These are phyloP conservation scores for Alternaria burnsii DNA, from an alignment of 2,329 filamentous ascomycete genomes.

Conservation along the genomic window DNA sequence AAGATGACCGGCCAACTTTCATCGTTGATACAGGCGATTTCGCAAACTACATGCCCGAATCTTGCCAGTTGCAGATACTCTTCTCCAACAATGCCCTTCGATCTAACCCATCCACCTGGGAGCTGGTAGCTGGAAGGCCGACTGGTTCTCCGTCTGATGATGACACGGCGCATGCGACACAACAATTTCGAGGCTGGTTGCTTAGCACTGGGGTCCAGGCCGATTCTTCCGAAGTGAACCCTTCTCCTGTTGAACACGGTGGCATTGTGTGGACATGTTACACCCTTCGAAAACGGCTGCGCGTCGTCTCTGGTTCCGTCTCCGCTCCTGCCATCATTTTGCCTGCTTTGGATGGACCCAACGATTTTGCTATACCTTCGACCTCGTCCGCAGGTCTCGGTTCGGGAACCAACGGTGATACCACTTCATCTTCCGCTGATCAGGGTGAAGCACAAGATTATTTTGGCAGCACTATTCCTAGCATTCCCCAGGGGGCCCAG, in stretches of 20 bases:
- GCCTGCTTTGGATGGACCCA: constrained; percentile 48
- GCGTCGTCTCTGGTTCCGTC: constrained; percentile 68
- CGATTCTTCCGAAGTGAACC: constrained; percentile 62
- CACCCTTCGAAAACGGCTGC: constrained; percentile 72
- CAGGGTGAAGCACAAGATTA: constrained; percentile 52
- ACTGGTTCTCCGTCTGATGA: constrained; percentile 49
- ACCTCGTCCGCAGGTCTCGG: constrained; percentile 27
- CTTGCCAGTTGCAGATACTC: constrained; percentile 64
- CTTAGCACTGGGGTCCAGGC: constrained; percentile 64
- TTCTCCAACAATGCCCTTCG: constrained; percentile 75
- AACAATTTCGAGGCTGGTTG: constrained; percentile 74
- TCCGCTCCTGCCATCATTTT: constrained; percentile 24
- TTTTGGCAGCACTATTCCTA: constrained; percentile 48
- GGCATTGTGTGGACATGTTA: constrained; percentile 75
- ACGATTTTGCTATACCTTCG: constrained; percentile 37
- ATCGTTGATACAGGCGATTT: constrained; percentile 72
- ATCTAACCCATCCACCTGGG: constrained; percentile 63
- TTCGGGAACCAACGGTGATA: constrained; percentile 21
- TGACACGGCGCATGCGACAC: constrained; percentile 30
- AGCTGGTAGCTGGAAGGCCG: constrained; percentile 62
- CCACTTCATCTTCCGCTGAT: constrained; percentile 19
- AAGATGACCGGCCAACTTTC: constrained; percentile 79
- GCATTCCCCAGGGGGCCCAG: constrained; percentile 19
- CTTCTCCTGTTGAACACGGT: constrained; percentile 64
- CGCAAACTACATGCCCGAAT: constrained; percentile 61